Base-by-base conservation (phyloP, 2,329 filamentous ascomycete species). In the Capronia coronata region DNA sequence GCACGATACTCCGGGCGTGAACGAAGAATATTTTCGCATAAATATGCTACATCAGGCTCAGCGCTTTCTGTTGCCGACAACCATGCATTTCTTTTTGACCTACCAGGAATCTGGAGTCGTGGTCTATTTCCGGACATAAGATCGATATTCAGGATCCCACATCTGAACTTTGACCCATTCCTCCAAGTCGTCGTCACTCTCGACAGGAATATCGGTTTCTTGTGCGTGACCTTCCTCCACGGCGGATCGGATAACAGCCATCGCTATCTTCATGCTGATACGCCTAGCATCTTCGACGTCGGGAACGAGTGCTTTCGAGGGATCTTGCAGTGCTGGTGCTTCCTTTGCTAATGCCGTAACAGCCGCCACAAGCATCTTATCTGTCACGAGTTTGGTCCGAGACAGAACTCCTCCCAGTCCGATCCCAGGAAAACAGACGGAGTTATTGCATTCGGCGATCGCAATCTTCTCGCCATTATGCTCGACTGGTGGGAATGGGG, bases 361-460 rank as follows among this genome's bases (percentile, higher is more conserved):
- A 0, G 88, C 89, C 0, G 86, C 85, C 0, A 94, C 85, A 10
- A 94, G 79, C 80, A 94, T 90, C 55, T 79, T 78, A 54, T 90
- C 82, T 0, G 84, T 85, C 22, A 94, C 68, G 0, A 82, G 73
- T 10, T 71, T 75, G 2, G 84, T 75, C 11, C 86, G 80, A 21
- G 76, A 82, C 1, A 94, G 76, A 0, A 95, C 78, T 6, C 79
- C 79, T 9, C 87, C 89, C 1, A 94, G 80, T 0, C 87, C 88
- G 51, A 94, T 91, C 0, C 87, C 87, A 0, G 88, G 88, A 66
- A 94, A 94, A 13, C 84, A 84, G 27, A 86, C 86, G 1, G 82
- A 85, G 68, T 94, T 94, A 70, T 94, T 94, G 70, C 89, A 94
- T 67, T 94, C 88, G 19, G 87, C 87, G 14, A 82, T 74, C 35